phyloP scores from a whole-genome alignment of 1,139 yeast genomes.

The Pichia sp. region DNA sequence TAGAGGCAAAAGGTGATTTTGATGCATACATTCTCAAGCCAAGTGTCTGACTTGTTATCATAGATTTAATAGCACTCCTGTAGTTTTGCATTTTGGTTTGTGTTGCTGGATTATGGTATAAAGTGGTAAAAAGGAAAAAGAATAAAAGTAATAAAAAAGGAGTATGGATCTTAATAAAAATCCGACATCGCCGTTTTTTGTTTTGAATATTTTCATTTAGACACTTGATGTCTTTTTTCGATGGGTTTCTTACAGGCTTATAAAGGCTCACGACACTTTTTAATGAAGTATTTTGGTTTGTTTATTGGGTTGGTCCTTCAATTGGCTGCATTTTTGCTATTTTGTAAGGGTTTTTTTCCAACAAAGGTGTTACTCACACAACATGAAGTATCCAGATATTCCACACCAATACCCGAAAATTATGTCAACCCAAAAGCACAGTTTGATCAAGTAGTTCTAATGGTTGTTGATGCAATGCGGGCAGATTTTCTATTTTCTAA shows the following conservation, averaged over 20 bases:
- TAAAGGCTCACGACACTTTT: not conserved
- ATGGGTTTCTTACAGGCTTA: not conserved
- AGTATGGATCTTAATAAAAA: not conserved
- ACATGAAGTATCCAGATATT: slow-evolving; percentile 19
- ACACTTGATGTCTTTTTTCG: not conserved
- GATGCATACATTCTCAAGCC: slow-evolving; percentile 6
- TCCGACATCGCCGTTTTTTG: slow-evolving; percentile 9
- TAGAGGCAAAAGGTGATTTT: slow-evolving; percentile 11
- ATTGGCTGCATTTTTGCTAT: slow-evolving; percentile 49
- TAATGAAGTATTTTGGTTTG: slow-evolving; percentile 17
- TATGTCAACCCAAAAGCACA: slow-evolving; percentile 35
- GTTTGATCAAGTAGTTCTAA: slow-evolving; percentile 63
- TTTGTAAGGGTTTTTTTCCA: slow-evolving; percentile 84
- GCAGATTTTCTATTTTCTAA: slow-evolving; percentile 76
- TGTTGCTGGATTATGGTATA: not conserved
- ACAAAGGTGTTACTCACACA: slow-evolving; percentile 46
- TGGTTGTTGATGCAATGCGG: slow-evolving; percentile 92
- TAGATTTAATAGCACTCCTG: not conserved
- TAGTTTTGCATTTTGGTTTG: not conserved
- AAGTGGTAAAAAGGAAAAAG: not conserved
- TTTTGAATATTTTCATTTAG: not conserved
- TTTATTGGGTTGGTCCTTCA: slow-evolving; percentile 34
- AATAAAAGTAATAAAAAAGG: not conserved
- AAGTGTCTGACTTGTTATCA: not conserved
- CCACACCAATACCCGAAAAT: slow-evolving; percentile 17